Base-by-base conservation (phyloP, 306 rosid genomes). In the Trichosanthes cucumerina region DNA sequence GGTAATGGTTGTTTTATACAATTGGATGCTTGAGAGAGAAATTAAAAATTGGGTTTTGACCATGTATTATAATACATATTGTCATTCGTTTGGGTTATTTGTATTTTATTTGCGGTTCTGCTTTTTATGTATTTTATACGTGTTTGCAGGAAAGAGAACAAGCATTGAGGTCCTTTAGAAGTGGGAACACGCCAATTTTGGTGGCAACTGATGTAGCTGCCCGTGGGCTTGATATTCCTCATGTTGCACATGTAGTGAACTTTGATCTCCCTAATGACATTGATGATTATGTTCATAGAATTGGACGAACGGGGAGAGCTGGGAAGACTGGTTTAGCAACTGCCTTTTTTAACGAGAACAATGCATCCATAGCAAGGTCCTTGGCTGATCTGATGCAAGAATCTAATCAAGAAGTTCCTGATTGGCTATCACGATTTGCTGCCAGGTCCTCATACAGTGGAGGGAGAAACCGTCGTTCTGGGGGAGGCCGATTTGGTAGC, bases 191-290 rank as follows among this genome's bases (percentile, higher is more conserved):
- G 46, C 97, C 97, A 7, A 92, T 92, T 63, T 85, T 92, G 92
- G 97, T 92, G 53, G 97, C 97, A 65, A 92, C 97, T 64, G 97
- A 92, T 82, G 97, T 92, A 79, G 97, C 97, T 49, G 97, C 97
- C 13, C 96, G 97, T 78, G 97, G 97, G 74, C 96, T 92, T 81
- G 96, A 92, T 66, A 92, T 92, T 80, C 97, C 96, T 38, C 96
- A 90, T 68, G 97, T 92, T 78, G 91, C 93, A 41, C 97, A 92
- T 79, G 97, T 92, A 39, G 92, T 92, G 69, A 92, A 92, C 87
- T 92, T 92, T 80, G 97, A 92, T 84, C 92, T 92, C 60, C 97
- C 97, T 15, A 92, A 92, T 79, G 97, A 92, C 83, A 92, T 92
- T 79, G 97, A 92, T 82, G 97, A 92, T 83, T 92, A 92, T 78